These are phyloP conservation scores for Nothophytophthora sp. DNA, from an alignment of 352 stramenopile genomes.

Conservation along the genomic window DNA sequence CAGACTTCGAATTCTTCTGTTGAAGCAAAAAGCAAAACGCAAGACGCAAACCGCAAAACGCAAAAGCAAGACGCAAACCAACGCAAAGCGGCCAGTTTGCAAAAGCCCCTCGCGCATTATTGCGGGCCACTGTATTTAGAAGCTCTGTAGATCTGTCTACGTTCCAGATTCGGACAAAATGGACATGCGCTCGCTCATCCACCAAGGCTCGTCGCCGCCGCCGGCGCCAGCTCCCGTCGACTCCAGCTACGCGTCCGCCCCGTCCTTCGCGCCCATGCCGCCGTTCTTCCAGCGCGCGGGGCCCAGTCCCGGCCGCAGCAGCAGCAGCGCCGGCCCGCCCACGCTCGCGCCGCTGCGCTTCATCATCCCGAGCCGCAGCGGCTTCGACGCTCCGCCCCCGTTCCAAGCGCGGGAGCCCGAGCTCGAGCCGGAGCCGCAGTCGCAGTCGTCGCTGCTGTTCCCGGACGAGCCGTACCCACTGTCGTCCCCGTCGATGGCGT, in stretches of 20 bases:
- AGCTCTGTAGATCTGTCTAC: no score
- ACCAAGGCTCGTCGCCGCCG: slow-evolving; percentile 32
- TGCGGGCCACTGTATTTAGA: no score
- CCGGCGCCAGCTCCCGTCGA: slow-evolving; percentile 1
- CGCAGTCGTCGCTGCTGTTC: slow-evolving; percentile 27
- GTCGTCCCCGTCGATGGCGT: no score
- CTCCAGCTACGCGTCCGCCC: slow-evolving; percentile 3
- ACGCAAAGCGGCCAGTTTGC: slow-evolving; percentile 20
- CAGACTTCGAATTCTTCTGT: no score
- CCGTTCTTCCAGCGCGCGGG: slow-evolving; percentile 31
- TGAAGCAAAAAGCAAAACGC: no score
- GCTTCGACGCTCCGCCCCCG: slow-evolving; percentile 5
- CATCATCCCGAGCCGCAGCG: slow-evolving; percentile 65
- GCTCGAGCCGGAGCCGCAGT: slow-evolving; percentile 25
- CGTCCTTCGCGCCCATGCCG: slow-evolving; percentile 52
- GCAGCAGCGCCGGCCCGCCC: slow-evolving; percentile 16
- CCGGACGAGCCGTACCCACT: slow-evolving; percentile 18
- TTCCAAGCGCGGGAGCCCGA: slow-evolving; percentile 16
- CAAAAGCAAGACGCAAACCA: no score
- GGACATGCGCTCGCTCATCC: slow-evolving; percentile 81
- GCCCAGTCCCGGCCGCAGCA: slow-evolving; percentile 1
- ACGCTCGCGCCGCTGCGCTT: slow-evolving; percentile 75
- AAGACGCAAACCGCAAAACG: no score
- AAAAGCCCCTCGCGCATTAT: slow-evolving; percentile 30
- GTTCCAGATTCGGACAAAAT: slow-evolving; percentile 31